phyloP scores from a whole-genome alignment of 139 green algal genomes.

The Spirogloea muscicola region DNA sequence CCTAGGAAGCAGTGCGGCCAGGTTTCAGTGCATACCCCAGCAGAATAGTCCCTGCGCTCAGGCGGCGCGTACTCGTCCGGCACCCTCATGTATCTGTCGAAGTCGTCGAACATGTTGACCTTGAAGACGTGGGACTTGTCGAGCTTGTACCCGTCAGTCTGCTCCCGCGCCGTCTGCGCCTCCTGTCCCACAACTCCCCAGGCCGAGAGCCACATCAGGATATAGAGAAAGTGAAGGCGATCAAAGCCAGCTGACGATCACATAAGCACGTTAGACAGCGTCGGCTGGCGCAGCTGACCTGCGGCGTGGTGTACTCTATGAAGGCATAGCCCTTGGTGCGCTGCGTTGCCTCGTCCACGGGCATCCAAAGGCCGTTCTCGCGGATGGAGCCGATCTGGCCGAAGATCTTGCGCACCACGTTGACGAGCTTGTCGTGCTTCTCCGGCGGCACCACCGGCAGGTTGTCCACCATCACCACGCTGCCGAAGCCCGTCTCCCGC shows the following conservation, averaged over 20 bases:
- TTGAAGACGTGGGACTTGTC: conserved; percentile 95
- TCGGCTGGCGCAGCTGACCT: too few relatives aligned
- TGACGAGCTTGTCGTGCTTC: conserved; percentile 93
- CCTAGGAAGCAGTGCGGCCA: too few relatives aligned
- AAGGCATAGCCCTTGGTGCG: conserved; percentile 90
- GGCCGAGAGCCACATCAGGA: too few relatives aligned
- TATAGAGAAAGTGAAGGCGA: too few relatives aligned
- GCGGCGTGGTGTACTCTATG: conserved; percentile 78
- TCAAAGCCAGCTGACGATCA: too few relatives aligned
- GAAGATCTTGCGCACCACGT: conserved; percentile 86
- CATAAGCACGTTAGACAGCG: too few relatives aligned
- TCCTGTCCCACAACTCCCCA: too few relatives aligned
- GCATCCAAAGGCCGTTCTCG: conserved; percentile 80
- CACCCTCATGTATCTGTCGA: conserved; percentile 66
- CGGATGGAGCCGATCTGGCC: conserved; percentile 73
- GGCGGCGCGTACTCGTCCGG: conserved; percentile 62
- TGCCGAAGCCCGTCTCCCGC: conserved; percentile 86
- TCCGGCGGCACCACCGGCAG: conserved; percentile 79
- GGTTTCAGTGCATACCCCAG: too few relatives aligned
- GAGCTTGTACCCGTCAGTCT: conserved; percentile 81
- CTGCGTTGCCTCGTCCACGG: conserved; percentile 65
- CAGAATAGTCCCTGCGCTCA: conserved; percentile 52
- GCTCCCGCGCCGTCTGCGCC: conserved; percentile 48
- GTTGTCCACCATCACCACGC: conserved; percentile 92
- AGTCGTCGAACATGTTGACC: conserved; percentile 89